Percentiles rank a stretch among this genome's conserved stretches.
These are phyloP conservation scores for Zoysia japonica DNA, from an alignment of 176 grass and related monocot genomes.

Conservation along the genomic window DNA sequence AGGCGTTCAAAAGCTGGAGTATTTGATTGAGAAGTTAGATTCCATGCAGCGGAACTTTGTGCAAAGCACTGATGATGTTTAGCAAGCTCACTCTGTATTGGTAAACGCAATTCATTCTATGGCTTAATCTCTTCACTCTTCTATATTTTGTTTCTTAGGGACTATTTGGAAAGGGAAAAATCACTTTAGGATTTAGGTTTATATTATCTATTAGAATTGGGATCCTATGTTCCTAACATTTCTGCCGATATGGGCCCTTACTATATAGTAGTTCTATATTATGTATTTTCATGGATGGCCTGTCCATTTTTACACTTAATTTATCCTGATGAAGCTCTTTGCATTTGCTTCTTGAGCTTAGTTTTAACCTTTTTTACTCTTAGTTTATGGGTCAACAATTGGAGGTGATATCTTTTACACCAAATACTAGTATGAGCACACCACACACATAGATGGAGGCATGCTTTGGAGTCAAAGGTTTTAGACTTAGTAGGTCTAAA, in stretches of 20 bases:
- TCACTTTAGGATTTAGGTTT: background rate
- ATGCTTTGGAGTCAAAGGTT: no score
- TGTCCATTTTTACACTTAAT: background rate
- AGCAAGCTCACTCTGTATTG: background rate
- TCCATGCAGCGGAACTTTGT: slow-evolving; percentile 70
- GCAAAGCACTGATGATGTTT: slow-evolving; percentile 32
- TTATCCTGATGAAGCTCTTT: background rate
- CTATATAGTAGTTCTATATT: slow-evolving; percentile 27
- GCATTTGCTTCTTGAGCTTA: background rate
- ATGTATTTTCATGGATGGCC: background rate
- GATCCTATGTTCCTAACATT: background rate
- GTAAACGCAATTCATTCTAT: slow-evolving; percentile 13
- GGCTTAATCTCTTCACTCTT: background rate
- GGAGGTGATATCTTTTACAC: background rate
- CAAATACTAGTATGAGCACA: slow-evolving; percentile 3
- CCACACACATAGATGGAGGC: background rate
- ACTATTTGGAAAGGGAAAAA: background rate
- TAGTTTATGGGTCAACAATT: background rate
- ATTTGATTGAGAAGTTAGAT: slow-evolving; percentile 75
- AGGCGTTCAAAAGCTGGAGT: slow-evolving; percentile 80
- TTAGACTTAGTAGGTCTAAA: no score
- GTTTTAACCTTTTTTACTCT: background rate
- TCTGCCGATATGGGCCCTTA: background rate
- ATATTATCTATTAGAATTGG: background rate
- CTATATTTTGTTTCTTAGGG: background rate